phyloP scores from a whole-genome alignment of 257 asterid species.

The Capsicum chinense region DNA sequence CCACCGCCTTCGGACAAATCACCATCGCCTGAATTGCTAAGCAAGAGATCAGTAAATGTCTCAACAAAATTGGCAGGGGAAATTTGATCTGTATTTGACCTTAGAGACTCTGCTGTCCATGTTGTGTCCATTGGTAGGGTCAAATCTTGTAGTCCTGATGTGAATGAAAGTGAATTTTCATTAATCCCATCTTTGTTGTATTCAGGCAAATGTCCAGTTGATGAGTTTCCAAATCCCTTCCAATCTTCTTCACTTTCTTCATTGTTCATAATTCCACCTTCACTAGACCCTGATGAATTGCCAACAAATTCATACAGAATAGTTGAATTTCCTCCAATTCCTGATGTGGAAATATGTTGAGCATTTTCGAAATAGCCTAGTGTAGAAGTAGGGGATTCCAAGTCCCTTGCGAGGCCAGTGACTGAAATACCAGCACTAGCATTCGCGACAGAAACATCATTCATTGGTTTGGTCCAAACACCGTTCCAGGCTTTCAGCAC shows the following conservation, averaged over 20 bases:
- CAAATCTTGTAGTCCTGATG: conserved; percentile 36
- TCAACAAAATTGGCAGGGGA: conserved; percentile 60
- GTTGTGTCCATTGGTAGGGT: conserved; percentile 38
- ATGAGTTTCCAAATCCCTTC: conserved; percentile 46
- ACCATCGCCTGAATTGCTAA: conserved; percentile 53
- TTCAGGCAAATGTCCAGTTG: conserved; percentile 40
- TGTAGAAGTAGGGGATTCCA: conserved; percentile 82
- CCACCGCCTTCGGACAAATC: conserved; percentile 55
- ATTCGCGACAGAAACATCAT: conserved; percentile 23
- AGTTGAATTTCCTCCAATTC: conserved; percentile 47
- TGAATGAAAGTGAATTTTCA: conserved; percentile 41
- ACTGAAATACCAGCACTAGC: conserved; percentile 31
- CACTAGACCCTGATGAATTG: conserved; percentile 56
- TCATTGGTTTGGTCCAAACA: conserved; percentile 46
- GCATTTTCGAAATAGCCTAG: conserved; percentile 53
- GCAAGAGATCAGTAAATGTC: conserved; percentile 75
- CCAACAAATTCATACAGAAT: conserved; percentile 50
- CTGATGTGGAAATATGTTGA: conserved; percentile 42
- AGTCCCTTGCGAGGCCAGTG: conserved; percentile 41
- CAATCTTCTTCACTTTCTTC: conserved; percentile 65
- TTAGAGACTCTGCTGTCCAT: conserved; percentile 45
- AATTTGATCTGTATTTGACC: conserved; percentile 42
- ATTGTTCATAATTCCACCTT: conserved; percentile 44
- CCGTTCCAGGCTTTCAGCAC: conserved; percentile 65
- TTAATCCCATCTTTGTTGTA: conserved; percentile 38